Conservation (phyloP, 2,329 filamentous ascomycete species). For the Pseudocercospora fijiensis region DNA sequence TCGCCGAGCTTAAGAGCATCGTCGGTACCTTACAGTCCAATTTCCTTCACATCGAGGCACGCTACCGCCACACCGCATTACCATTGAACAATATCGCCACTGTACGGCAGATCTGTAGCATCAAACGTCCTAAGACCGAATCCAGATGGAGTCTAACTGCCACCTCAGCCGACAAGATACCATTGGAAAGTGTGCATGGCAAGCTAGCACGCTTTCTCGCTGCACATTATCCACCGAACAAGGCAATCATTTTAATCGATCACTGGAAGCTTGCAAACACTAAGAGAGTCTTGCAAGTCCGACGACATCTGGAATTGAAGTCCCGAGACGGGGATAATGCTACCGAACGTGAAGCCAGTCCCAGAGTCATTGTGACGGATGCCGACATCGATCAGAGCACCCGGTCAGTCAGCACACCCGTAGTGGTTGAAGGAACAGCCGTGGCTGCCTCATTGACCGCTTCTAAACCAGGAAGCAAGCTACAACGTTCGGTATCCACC, state of each 20-base stretch:
- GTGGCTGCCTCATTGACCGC: neutral
- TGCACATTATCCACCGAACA: constrained; percentile 24
- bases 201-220: constrained; percentile 27
- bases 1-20: constrained; percentile 38
- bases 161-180: constrained; percentile 12
- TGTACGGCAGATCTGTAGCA: constrained; percentile 31
- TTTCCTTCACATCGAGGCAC: constrained; percentile 36
- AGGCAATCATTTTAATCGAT: constrained; percentile 30
- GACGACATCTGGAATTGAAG: constrained; percentile 14
- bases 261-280: constrained; percentile 23
- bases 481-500: constrained; percentile 13
- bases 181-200: constrained; percentile 19
- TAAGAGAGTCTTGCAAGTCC: constrained; percentile 15
- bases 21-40: constrained; percentile 36
- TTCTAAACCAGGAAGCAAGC: neutral
- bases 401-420: neutral
- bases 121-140: constrained; percentile 35
- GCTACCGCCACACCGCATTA: constrained; percentile 39
- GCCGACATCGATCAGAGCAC: constrained; percentile 11
- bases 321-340: neutral
- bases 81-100: constrained; percentile 35
- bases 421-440: constrained; percentile 7
- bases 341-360: neutral
- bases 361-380: constrained; percentile 20
- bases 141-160: constrained; percentile 37